phyloP scores from a whole-genome alignment of 164 flowering plant genomes.

The Sedum album region DNA sequence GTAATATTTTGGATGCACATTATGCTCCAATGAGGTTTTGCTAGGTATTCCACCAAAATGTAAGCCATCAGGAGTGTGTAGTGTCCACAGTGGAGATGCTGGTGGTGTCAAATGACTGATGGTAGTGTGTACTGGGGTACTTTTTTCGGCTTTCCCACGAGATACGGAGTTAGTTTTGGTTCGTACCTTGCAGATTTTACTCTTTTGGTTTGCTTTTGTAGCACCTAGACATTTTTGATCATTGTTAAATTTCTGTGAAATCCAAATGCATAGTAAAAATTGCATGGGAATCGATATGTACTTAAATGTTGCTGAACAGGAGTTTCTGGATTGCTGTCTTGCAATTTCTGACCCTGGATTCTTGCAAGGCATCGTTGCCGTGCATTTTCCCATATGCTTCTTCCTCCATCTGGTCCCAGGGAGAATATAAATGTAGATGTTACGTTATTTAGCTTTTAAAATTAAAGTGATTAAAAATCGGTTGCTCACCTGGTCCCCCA shows the following conservation, averaged over 20 bases:
- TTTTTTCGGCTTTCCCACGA: slow-evolving; percentile 41
- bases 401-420: slow-evolving; percentile 60
- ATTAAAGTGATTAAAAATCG: neutral
- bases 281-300: slow-evolving; percentile 11
- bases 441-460: neutral
- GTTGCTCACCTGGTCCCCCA: slow-evolving; percentile 58
- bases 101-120: slow-evolving; percentile 40
- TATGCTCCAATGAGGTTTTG: slow-evolving; percentile 48
- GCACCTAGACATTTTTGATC: slow-evolving; percentile 7
- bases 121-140: slow-evolving; percentile 24
- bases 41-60: slow-evolving; percentile 35
- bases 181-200: slow-evolving; percentile 29
- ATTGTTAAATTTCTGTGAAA: neutral
- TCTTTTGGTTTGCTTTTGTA: slow-evolving; percentile 23
- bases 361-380: slow-evolving; percentile 64
- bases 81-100: slow-evolving; percentile 87
- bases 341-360: slow-evolving; percentile 45
- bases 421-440: neutral
- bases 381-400: slow-evolving; percentile 61
- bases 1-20: slow-evolving; percentile 49
- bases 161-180: slow-evolving; percentile 36
- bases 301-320: slow-evolving; percentile 54
- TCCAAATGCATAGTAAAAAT: neutral
- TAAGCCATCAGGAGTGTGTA: slow-evolving; percentile 47
- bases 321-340: slow-evolving; percentile 32